These are phyloP conservation scores for Pyrenophora graminea DNA, from an alignment of 2,329 filamentous ascomycete genomes.

Conservation along the genomic window DNA sequence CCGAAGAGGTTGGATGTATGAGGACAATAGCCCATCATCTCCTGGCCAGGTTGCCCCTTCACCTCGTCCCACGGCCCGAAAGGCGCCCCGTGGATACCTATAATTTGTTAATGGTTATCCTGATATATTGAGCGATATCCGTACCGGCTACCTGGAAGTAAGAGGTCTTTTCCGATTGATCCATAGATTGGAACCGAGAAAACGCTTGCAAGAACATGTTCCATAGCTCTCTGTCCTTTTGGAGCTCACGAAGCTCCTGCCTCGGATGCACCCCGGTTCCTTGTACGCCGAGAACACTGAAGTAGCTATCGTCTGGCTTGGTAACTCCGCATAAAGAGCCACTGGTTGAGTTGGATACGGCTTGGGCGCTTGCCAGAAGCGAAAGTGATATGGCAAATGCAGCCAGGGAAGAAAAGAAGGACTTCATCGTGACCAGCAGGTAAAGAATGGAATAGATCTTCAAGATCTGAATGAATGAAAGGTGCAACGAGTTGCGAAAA, in stretches of 20 bases:
- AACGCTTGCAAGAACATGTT: constrained; percentile 41
- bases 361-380: constrained; percentile 20
- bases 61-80: constrained; percentile 36
- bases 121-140: neutral
- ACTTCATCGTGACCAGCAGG: constrained; percentile 37
- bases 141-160: constrained; percentile 41
- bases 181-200: constrained; percentile 38
- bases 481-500: constrained; percentile 21
- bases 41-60: constrained; percentile 25
- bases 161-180: constrained; percentile 36
- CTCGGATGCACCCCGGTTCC: constrained; percentile 36
- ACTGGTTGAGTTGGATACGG: constrained; percentile 21
- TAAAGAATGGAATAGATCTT: constrained; percentile 33
- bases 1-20: constrained; percentile 38
- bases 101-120: neutral
- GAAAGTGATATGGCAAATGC: constrained; percentile 23
- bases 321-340: constrained; percentile 28
- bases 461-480: constrained; percentile 30
- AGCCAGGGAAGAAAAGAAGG: constrained; percentile 27
- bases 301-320: constrained; percentile 31
- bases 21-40: constrained; percentile 37
- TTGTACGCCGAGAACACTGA: constrained; percentile 41
- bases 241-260: constrained; percentile 36
- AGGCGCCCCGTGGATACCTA: constrained; percentile 41
- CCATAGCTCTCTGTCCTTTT: constrained; percentile 38